Conservation (phyloP, 768 basidiomycete genomes). For the Ramaria sp. region DNA sequence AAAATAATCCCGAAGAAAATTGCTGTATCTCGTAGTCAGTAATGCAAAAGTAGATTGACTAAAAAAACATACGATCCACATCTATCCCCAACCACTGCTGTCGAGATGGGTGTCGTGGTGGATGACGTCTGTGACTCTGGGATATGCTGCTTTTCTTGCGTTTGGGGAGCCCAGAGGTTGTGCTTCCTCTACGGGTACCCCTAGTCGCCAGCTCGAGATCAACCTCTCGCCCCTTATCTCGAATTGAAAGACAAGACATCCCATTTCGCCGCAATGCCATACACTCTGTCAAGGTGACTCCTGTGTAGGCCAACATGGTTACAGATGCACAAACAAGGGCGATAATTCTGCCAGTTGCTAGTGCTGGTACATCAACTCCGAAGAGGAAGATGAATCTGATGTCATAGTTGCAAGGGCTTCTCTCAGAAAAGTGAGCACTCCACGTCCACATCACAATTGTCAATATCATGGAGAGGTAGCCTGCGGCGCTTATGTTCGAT, state of each 20-base stretch:
- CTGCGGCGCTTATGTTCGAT: slow-evolving; percentile 29
- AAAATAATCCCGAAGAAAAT: slow-evolving; percentile 32
- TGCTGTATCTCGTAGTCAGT: slow-evolving; percentile 19
- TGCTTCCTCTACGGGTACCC: background rate
- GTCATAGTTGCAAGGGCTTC: slow-evolving; percentile 20
- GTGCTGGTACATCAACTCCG: slow-evolving; percentile 22
- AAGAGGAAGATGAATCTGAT: slow-evolving; percentile 26
- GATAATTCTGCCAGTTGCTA: slow-evolving; percentile 21
- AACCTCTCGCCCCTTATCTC: background rate
- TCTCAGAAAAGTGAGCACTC: slow-evolving; percentile 20
- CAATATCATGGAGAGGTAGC: slow-evolving; percentile 2
- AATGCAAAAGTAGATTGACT: slow-evolving; percentile 14
- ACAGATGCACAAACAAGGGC: slow-evolving; percentile 24
- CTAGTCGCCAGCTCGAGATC: background rate
- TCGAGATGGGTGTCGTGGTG: slow-evolving; percentile 15
- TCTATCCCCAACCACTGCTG: slow-evolving; percentile 16
- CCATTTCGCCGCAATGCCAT: slow-evolving; percentile 14
- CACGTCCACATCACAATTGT: slow-evolving; percentile 18
- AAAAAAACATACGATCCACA: background rate
- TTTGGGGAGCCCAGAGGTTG: background rate
- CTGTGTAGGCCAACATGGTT: slow-evolving; percentile 21
- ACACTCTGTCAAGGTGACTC: slow-evolving; percentile 27
- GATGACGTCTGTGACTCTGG: slow-evolving; percentile 11
- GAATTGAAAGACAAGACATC: background rate
- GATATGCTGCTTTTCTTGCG: background rate